Evolutionary conservation across 1,284 basidiomycete genomes (phyloP).

Genomic region (Malassezia obtusa): DNA sequence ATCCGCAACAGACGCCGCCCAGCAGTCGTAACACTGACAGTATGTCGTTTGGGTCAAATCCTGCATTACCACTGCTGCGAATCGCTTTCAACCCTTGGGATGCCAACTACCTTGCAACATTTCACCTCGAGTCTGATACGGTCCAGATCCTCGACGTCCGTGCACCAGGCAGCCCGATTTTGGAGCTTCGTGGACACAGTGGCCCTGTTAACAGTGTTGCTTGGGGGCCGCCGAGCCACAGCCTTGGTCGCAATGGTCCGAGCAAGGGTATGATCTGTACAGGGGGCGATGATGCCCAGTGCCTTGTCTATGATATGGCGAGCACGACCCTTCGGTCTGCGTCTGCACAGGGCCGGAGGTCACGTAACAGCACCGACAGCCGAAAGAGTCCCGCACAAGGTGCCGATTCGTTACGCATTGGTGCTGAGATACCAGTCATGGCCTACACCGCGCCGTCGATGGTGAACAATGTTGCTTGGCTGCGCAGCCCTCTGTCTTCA

Average conservation of each 20-base stretch:
- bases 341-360: slow-evolving; percentile 41
- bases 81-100: slow-evolving; percentile 49
- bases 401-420: slow-evolving; percentile 29
- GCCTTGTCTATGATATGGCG: slow-evolving; percentile 45
- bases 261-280: slow-evolving; percentile 48
- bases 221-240: slow-evolving; percentile 43
- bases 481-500: slow-evolving; percentile 24
- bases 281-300: slow-evolving; percentile 43
- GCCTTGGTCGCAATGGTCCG: slow-evolving; percentile 26
- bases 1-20: slow-evolving; percentile 18
- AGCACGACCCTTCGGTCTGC: slow-evolving; percentile 41
- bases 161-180: slow-evolving; percentile 43
- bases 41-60: slow-evolving; percentile 4
- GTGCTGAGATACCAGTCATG: slow-evolving; percentile 40
- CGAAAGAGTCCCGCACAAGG: slow-evolving; percentile 17
- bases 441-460: slow-evolving; percentile 40
- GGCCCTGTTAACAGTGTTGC: slow-evolving; percentile 42
- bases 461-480: slow-evolving; percentile 47
- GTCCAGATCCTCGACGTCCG: slow-evolving; percentile 48
- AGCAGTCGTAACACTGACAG: neutral
- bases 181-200: slow-evolving; percentile 44
- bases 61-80: slow-evolving; percentile 35
- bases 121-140: slow-evolving; percentile 41
- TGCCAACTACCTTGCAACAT: slow-evolving; percentile 48
- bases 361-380: slow-evolving; percentile 28